These are phyloP conservation scores for Pichia manshurica DNA, from an alignment of 805 yeast genomes.

Conservation along the genomic window DNA sequence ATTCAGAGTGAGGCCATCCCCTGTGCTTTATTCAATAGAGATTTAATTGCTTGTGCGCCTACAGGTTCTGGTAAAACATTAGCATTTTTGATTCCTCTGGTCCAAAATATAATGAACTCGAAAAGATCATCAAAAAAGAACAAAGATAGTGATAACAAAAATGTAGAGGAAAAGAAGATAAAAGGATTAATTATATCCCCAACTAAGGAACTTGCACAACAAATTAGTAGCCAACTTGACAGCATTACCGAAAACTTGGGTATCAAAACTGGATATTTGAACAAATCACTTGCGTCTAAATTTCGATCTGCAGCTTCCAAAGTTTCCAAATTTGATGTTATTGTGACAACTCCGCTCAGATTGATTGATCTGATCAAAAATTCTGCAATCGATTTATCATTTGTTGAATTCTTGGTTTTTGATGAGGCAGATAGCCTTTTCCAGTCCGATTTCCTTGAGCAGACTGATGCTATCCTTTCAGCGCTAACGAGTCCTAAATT, in stretches of 20 bases:
- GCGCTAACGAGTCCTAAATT: slow-evolving; percentile 47
- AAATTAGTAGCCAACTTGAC: slow-evolving; percentile 66
- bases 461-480: slow-evolving; percentile 78
- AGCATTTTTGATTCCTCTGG: slow-evolving; percentile 78
- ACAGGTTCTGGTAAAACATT: slow-evolving; percentile 98
- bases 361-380: slow-evolving; percentile 70
- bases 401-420: slow-evolving; percentile 70
- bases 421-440: slow-evolving; percentile 96
- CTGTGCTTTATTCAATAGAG: slow-evolving; percentile 58
- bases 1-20: slow-evolving; percentile 92
- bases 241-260: slow-evolving; percentile 52
- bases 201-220: slow-evolving; percentile 88
- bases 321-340: slow-evolving; percentile 64
- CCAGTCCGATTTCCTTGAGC: slow-evolving; percentile 81
- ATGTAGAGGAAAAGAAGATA: slow-evolving; percentile 39
- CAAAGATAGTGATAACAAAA: background rate
- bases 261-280: slow-evolving; percentile 57
- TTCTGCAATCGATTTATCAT: slow-evolving; percentile 52
- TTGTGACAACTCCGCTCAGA: slow-evolving; percentile 85
- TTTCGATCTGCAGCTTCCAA: slow-evolving; percentile 36
- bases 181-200: slow-evolving; percentile 85
- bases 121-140: slow-evolving; percentile 40
- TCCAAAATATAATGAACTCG: slow-evolving; percentile 40
- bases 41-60: slow-evolving; percentile 90
- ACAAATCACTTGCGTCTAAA: slow-evolving; percentile 67